Evolutionary conservation across 352 stramenopile genomes (phyloP).

Genomic region (Pythium phragmiticola): DNA sequence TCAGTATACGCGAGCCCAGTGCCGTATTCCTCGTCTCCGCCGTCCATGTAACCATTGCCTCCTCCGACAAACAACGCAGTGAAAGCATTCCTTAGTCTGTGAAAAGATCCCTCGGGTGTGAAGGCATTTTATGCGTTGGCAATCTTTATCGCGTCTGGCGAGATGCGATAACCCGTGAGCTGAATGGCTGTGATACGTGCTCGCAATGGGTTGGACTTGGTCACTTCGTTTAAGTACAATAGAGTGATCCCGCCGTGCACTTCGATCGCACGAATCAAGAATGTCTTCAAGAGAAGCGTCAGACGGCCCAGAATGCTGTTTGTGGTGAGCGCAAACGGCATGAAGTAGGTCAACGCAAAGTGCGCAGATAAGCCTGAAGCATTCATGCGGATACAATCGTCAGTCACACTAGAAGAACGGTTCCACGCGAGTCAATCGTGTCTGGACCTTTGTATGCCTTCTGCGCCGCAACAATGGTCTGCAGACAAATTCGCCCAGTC

Average conservation of each 20-base stretch:
- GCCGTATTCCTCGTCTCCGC: slow-evolving; percentile 19
- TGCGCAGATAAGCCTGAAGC: slow-evolving; percentile 45
- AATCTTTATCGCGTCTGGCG: slow-evolving; percentile 41
- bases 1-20: slow-evolving; percentile 28
- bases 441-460: slow-evolving; percentile 66
- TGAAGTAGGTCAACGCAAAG: slow-evolving; percentile 87
- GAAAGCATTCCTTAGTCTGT: neutral
- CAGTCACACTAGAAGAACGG: slow-evolving; percentile 19
- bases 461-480: slow-evolving; percentile 55
- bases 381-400: neutral
- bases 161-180: slow-evolving; percentile 63
- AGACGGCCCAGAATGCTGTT: slow-evolving; percentile 76
- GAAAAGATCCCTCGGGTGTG: neutral
- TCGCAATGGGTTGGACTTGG: slow-evolving; percentile 78
- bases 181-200: slow-evolving; percentile 70
- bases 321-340: slow-evolving; percentile 78
- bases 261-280: slow-evolving; percentile 63
- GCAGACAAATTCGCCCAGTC: neutral
- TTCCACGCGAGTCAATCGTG: neutral
- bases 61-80: too few species aligned
- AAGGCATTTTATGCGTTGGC: slow-evolving; percentile 48
- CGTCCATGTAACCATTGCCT: slow-evolving; percentile 16
- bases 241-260: slow-evolving; percentile 65
- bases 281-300: slow-evolving; percentile 52
- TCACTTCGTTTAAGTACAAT: slow-evolving; percentile 78